A percentile compares a stretch with the other conserved stretches of the same genome.
Conservation (phyloP, 2,329 filamentous ascomycete genomes). For the Colletotrichum higginsianum region DNA sequence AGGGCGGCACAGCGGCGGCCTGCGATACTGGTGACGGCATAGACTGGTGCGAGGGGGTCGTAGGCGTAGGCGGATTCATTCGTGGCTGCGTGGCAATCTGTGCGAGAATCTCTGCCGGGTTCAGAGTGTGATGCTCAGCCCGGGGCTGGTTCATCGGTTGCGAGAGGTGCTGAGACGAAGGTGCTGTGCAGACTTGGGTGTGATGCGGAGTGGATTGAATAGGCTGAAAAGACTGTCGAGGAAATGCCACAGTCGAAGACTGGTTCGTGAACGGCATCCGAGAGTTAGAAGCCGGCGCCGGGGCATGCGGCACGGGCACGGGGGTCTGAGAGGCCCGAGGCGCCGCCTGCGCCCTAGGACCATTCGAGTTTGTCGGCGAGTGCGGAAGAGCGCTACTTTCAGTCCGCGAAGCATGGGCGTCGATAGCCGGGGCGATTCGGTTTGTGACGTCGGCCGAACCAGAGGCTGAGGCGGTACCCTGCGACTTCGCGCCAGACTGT, state of each 20-base stretch:
- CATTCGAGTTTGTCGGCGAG: background rate
- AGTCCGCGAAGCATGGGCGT: background rate
- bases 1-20: background rate
- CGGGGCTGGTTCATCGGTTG: conserved; percentile 2
- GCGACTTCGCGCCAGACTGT: background rate
- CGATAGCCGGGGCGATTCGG: background rate
- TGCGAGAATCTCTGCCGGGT: conserved; percentile 36
- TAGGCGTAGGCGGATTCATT: conserved; percentile 38
- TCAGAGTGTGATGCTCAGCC: conserved; percentile 36
- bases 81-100: conserved; percentile 40
- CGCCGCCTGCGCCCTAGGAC: background rate
- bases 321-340: conserved; percentile 10
- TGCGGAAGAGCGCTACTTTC: conserved; percentile 1
- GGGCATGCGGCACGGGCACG: conserved; percentile 20
- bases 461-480: conserved; percentile 6
- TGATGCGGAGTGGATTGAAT: background rate
- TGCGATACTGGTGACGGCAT: conserved; percentile 13
- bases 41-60: conserved; percentile 23
- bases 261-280: conserved; percentile 38
- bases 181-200: background rate
- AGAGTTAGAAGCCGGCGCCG: conserved; percentile 2
- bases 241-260: conserved; percentile 10
- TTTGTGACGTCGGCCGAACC: background rate
- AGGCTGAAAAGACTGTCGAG: conserved; percentile 17
- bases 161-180: conserved; percentile 6